Base-by-base conservation (phyloP, 106 monocot species). In the Dendrobium chrysotoxum region DNA sequence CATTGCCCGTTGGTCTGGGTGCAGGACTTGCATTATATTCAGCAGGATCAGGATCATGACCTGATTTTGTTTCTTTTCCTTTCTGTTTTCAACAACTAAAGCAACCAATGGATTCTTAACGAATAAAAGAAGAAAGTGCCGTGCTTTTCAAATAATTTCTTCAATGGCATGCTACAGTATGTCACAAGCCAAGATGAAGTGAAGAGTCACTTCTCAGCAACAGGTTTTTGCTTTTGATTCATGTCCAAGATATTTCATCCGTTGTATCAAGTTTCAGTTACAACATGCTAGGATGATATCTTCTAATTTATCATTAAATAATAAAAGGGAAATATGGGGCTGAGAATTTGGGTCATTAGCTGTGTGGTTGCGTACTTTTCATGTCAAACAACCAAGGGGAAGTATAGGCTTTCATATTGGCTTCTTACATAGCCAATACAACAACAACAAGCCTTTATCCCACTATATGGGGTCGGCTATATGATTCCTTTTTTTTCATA, bases 141-240 rank as follows among this genome's bases (percentile, higher is more conserved):
- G 6, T 67, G 26, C 23, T 10, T 26, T 67, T 67, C 2, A 67
- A 67, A 28, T 67, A 28, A 67, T 7, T 28, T 67, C 1, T 28
- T 67, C 6, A 67, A n/a, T 21, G 21, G 4, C 20, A 9, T 46
- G 57, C n/a, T 58, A 20, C 4, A 58, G 57, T 58, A n/a, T 58
- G 5, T 46, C 21, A 58, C 57, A 1, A 20, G 2, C 4, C 57
- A 20, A 21, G 57, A 58, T 58, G 7, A 54, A 54, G 57, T n/a
- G n/a, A n/a, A 58, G 21, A 1, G 57, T 67, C 28, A 67, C 28
- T 26, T 28, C 23, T 67, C 28, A 7, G 66, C 66, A 67, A 67
- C 66, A 67, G 66, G 28, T 9, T 67, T 28, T 67, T 26, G n/a
- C 66, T 67, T 67, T 67, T 67, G 66, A 67, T 28, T 67, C 66